These are phyloP conservation scores for Tuber indicum DNA, from an alignment of 495 filamentous ascomycete species.

Conservation along the genomic window DNA sequence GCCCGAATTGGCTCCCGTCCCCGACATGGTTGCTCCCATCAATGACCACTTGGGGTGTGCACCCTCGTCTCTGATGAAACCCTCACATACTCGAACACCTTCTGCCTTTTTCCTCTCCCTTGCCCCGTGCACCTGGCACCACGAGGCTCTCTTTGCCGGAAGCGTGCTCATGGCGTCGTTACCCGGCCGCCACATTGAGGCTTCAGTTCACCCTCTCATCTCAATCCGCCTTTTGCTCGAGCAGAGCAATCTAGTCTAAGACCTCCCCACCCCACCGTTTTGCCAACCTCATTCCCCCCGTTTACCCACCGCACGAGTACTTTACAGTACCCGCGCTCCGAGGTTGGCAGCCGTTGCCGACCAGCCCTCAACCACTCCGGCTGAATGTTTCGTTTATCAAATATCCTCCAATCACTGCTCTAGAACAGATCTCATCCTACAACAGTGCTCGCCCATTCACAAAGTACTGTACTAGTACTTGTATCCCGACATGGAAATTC, in stretches of 20 bases:
- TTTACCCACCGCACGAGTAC: too few species aligned
- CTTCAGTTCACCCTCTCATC: not conserved
- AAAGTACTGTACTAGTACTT: too few species aligned
- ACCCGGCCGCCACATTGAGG: not conserved
- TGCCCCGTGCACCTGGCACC: not conserved
- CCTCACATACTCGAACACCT: not conserved
- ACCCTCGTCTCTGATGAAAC: not conserved
- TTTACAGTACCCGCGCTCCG: too few species aligned
- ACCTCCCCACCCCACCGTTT: too few species aligned
- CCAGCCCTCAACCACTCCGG: not conserved
- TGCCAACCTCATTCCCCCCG: too few species aligned
- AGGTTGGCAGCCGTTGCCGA: not conserved
- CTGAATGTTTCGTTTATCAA: constrained; percentile 1
- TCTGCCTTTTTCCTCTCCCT: not conserved
- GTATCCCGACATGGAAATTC: not conserved
- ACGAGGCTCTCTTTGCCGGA: not conserved
- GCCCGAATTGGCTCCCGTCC: not conserved
- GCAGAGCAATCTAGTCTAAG: too few species aligned
- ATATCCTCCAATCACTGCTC: not conserved
- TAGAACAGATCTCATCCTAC: not conserved
- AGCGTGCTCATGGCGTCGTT: not conserved
- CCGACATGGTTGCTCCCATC: not conserved
- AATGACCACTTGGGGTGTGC: not conserved
- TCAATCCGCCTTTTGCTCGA: too few species aligned
- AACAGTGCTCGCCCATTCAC: too few species aligned